These are phyloP conservation scores for Citrus cavaleriei DNA, from an alignment of 345 rosid species.

Conservation along the genomic window DNA sequence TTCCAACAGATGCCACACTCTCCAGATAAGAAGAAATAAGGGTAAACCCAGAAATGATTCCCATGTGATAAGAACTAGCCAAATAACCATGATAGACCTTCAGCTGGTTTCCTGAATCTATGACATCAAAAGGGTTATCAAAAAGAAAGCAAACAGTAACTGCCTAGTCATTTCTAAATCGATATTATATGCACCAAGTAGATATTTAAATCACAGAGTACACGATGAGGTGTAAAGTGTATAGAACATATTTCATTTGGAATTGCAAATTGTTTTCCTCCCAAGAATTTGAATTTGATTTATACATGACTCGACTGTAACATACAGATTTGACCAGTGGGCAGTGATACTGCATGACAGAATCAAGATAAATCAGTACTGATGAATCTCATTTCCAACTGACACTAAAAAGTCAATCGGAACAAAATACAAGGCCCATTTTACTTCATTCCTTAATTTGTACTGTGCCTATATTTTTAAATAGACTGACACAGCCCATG, in stretches of 20 bases:
- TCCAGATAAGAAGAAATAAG: constrained; percentile 73
- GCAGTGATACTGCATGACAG: not conserved
- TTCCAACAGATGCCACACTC: constrained; percentile 46
- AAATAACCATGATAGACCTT: constrained; percentile 72
- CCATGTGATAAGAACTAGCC: constrained; percentile 87
- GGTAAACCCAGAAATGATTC: constrained; percentile 77
- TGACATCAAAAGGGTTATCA: constrained; percentile 3
- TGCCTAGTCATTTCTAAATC: not conserved
- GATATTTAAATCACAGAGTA: not conserved
- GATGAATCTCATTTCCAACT: not conserved
- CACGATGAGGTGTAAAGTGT: not conserved
- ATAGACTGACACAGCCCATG: not conserved
- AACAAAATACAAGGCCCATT: not conserved
- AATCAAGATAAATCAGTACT: not conserved
- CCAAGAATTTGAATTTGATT: not conserved
- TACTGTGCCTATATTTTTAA: not conserved
- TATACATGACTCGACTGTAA: not conserved
- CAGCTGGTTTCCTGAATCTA: constrained; percentile 43
- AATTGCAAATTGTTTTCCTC: not conserved
- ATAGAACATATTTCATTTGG: not conserved
- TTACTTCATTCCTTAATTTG: not conserved
- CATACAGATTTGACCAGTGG: not conserved
- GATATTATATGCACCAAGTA: not conserved
- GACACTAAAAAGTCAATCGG: not conserved
- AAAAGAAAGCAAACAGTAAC: not conserved